Conservation (phyloP, 495 filamentous ascomycete genomes). For the Tirmania nivea region DNA sequence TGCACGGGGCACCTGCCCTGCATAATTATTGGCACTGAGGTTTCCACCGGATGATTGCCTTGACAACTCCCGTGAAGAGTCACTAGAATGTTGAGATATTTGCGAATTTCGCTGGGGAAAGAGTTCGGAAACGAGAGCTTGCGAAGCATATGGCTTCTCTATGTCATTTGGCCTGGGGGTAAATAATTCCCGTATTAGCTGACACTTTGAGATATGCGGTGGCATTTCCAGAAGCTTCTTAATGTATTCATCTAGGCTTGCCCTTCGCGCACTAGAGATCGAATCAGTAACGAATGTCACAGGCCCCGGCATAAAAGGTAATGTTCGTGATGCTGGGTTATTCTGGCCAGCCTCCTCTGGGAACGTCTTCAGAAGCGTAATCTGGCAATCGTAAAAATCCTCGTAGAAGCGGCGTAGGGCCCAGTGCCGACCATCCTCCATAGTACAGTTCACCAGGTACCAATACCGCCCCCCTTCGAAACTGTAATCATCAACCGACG, state of each 20-base stretch:
- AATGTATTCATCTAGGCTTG: constrained; percentile 85
- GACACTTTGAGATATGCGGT: constrained; percentile 59
- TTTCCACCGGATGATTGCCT: constrained; percentile 55
- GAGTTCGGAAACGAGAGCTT: constrained; percentile 49
- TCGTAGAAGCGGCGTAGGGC: constrained; percentile 85
- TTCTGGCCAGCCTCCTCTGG: constrained; percentile 79
- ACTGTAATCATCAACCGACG: constrained; percentile 78
- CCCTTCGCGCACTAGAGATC: constrained; percentile 77
- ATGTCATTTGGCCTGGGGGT: constrained; percentile 76
- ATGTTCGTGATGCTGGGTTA: constrained; percentile 42
- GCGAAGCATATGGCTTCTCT: constrained; percentile 39
- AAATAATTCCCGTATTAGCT: constrained; percentile 72
- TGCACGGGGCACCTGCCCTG: constrained; percentile 29
- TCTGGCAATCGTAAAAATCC: constrained; percentile 98
- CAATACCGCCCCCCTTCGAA: constrained; percentile 97
- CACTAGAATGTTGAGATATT: constrained; percentile 28
- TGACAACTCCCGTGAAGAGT: constrained; percentile 32
- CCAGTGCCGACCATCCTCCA: constrained; percentile 85
- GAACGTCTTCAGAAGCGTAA: constrained; percentile 79
- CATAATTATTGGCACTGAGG: constrained; percentile 30
- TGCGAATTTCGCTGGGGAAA: constrained; percentile 25
- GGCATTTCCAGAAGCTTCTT: constrained; percentile 71
- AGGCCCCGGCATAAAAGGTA: constrained; percentile 97
- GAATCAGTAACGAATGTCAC: constrained; percentile 95
- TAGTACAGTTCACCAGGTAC: constrained; percentile 82